These are phyloP conservation scores for Pseudopediastrum boryanum DNA, from an alignment of 139 green algal genomes.

Conservation along the genomic window DNA sequence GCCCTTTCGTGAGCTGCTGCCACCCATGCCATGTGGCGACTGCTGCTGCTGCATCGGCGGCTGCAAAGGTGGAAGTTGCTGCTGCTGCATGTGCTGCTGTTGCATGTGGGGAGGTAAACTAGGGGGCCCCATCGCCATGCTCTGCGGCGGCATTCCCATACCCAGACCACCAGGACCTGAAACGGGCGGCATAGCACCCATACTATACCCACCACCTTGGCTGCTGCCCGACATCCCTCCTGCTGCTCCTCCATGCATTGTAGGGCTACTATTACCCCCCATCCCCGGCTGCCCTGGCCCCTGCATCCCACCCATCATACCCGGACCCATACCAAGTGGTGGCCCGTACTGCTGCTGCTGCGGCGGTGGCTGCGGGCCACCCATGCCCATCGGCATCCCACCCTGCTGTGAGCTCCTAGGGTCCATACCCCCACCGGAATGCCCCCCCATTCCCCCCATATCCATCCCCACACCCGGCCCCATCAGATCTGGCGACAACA, in stretches of 20 bases:
- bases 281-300: constrained; percentile 19
- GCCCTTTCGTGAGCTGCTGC: constrained; percentile 15
- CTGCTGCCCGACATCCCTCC: constrained; percentile 4
- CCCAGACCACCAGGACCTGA: too few species aligned
- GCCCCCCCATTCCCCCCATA: too few species aligned
- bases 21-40: constrained; percentile 28
- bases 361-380: constrained; percentile 5
- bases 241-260: constrained; percentile 2
- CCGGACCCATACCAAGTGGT: neutral
- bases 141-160: too few species aligned
- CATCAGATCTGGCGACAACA: neutral
- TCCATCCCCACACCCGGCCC: neutral
- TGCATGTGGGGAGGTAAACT: too few species aligned
- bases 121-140: too few species aligned
- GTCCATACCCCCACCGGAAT: too few species aligned
- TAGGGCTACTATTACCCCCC: neutral
- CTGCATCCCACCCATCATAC: neutral
- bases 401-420: too few species aligned
- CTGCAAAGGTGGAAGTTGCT: constrained; percentile 3
- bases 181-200: neutral
- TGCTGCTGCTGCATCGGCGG: constrained; percentile 3
- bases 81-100: constrained; percentile 12
- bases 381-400: constrained; percentile 4
- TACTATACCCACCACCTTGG: neutral
- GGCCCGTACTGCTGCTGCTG: constrained; percentile 9